Conservation (phyloP, 208 protist species). For the Angomonas ambiguus region DNA sequence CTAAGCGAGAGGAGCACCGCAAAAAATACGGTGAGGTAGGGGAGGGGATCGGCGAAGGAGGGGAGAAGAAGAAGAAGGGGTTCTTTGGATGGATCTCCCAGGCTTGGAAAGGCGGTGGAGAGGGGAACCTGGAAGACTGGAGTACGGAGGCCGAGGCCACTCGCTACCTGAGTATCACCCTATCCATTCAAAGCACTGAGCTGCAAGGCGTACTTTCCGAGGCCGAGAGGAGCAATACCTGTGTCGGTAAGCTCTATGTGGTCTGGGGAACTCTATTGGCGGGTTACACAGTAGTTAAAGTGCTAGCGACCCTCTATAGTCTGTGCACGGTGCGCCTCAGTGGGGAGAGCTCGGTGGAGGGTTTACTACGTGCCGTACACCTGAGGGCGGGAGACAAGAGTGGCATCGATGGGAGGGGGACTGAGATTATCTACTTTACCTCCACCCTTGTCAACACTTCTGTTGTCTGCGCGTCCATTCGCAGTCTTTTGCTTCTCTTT, state of each 20-base stretch:
- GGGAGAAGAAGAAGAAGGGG: neutral
- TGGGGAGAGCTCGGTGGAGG: conserved; percentile 41
- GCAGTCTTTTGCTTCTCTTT: conserved; percentile 73
- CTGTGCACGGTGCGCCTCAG: conserved; percentile 30
- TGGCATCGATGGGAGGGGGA: conserved; percentile 11
- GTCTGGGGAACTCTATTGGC: conserved; percentile 40
- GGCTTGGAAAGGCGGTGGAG: conserved; percentile 13
- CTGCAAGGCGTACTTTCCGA: conserved; percentile 48
- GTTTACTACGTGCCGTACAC: neutral
- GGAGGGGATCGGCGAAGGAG: neutral
- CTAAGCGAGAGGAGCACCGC: neutral
- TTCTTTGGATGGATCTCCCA: neutral
- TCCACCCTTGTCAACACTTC: conserved; percentile 64
- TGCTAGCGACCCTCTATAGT: conserved; percentile 37
- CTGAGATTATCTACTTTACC: conserved; percentile 31
- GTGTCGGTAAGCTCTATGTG: conserved; percentile 42
- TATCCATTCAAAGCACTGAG: conserved; percentile 67
- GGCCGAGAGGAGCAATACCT: conserved; percentile 40
- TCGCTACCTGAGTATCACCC: conserved; percentile 39
- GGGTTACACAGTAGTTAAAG: conserved; percentile 50
- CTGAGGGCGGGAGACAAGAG: neutral
- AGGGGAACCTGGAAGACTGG: conserved; percentile 22
- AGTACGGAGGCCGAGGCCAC: conserved; percentile 44
- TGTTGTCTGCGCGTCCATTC: conserved; percentile 64
- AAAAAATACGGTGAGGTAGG: neutral